phyloP scores from a whole-genome alignment of 495 filamentous ascomycete genomes.

The Podospora comata region DNA sequence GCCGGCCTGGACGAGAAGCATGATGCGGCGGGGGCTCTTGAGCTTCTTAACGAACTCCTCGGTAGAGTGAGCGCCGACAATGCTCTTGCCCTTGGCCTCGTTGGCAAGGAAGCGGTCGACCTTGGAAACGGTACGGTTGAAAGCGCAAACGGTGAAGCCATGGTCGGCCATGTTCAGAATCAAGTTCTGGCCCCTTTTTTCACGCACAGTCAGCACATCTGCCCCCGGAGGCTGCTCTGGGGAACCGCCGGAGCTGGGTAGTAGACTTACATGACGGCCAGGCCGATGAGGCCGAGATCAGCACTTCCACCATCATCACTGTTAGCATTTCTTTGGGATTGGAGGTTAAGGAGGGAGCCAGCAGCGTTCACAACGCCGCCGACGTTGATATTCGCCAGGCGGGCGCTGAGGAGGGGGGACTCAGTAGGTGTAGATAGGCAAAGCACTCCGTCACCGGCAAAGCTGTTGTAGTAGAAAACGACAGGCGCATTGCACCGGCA shows the following conservation, averaged over 20 bases:
- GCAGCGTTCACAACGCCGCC: constrained; percentile 49
- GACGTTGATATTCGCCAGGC: constrained; percentile 80
- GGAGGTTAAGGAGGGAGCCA: constrained; percentile 32
- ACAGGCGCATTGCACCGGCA: background rate
- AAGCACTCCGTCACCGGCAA: constrained; percentile 11
- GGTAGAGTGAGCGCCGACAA: constrained; percentile 89
- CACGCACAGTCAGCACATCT: constrained; percentile 7
- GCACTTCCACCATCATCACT: constrained; percentile 45
- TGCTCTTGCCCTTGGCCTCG: constrained; percentile 91
- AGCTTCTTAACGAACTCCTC: constrained; percentile 93
- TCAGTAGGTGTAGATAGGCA: constrained; percentile 48
- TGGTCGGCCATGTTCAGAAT: constrained; percentile 98
- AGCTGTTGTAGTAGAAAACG: background rate
- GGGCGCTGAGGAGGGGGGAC: constrained; percentile 58
- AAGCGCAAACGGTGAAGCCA: constrained; percentile 92
- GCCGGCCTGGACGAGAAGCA: constrained; percentile 97
- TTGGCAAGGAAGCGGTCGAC: constrained; percentile 93
- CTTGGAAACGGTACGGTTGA: constrained; percentile 96
- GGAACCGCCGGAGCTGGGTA: constrained; percentile 14
- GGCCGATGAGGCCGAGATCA: constrained; percentile 99
- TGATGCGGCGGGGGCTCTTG: constrained; percentile 92
- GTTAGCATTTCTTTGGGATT: constrained; percentile 46
- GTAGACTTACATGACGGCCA: constrained; percentile 84
- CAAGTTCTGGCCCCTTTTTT: constrained; percentile 75
- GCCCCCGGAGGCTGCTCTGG: constrained; percentile 3